These are phyloP conservation scores for Grosmannia serpens DNA, from an alignment of 2,329 filamentous ascomycete species.

Conservation along the genomic window DNA sequence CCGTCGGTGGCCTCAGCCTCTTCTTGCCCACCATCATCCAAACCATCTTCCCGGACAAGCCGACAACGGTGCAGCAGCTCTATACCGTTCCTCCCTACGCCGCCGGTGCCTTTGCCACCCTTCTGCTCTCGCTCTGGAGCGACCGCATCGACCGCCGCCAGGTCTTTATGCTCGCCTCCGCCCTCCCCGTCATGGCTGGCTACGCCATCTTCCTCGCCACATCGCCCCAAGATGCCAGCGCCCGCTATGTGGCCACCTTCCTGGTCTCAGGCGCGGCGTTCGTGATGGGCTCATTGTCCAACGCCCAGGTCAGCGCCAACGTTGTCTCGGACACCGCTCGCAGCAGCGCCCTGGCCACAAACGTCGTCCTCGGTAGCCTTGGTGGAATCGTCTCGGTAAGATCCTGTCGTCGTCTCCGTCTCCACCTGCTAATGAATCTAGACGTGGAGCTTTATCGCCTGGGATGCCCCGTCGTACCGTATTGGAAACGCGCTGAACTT, in stretches of 20 bases:
- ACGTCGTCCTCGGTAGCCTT: slow-evolving; percentile 50
- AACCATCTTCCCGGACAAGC: not conserved
- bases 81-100: not conserved
- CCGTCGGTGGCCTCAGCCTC: not conserved
- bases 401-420: not conserved
- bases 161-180: not conserved
- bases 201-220: not conserved
- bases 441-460: slow-evolving; percentile 21
- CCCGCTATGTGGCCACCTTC: slow-evolving; percentile 26
- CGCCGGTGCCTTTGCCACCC: slow-evolving; percentile 18
- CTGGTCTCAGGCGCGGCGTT: slow-evolving; percentile 31
- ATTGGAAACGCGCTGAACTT: slow-evolving; percentile 22
- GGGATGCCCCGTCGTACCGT: slow-evolving; percentile 21
- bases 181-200: not conserved
- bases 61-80: not conserved
- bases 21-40: not conserved
- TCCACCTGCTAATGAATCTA: not conserved
- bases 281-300: slow-evolving; percentile 33
- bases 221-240: slow-evolving; percentile 9
- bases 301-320: slow-evolving; percentile 40
- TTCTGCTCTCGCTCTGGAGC: slow-evolving; percentile 1
- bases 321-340: slow-evolving; percentile 39
- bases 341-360: slow-evolving; percentile 48
- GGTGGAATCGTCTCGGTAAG: slow-evolving; percentile 25
- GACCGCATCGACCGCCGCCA: not conserved